phyloP scores from a whole-genome alignment of 768 basidiomycete genomes.

The Sarcomyxa edulis region DNA sequence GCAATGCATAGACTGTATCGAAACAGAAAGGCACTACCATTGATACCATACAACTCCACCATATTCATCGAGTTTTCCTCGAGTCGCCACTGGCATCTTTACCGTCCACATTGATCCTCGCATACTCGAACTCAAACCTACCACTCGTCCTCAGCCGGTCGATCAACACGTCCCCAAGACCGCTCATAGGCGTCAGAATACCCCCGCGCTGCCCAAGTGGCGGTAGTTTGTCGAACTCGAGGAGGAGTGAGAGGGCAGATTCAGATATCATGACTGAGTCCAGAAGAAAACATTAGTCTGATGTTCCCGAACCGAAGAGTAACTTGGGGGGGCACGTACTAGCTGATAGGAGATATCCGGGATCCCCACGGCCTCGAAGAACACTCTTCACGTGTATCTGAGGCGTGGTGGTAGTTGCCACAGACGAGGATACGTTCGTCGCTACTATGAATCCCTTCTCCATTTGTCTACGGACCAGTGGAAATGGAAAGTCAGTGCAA shows the following conservation, averaged over 20 bases:
- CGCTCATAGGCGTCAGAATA: slow-evolving; percentile 77
- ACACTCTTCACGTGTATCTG: slow-evolving; percentile 51
- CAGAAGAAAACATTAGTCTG: slow-evolving; percentile 8
- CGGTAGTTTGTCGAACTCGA: slow-evolving; percentile 52
- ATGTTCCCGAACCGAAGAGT: slow-evolving; percentile 5
- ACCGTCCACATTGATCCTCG: too few species aligned
- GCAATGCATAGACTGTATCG: too few species aligned
- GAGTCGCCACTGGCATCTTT: too few species aligned
- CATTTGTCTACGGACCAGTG: slow-evolving; percentile 35
- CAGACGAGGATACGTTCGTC: slow-evolving; percentile 68
- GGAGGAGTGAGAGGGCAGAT: slow-evolving; percentile 65
- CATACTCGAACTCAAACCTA: slow-evolving; percentile 51
- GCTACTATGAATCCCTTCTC: slow-evolving; percentile 55
- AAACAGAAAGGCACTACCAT: too few species aligned
- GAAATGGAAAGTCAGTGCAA: background rate
- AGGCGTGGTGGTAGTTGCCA: slow-evolving; percentile 30
- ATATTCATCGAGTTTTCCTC: too few species aligned
- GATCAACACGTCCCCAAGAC: slow-evolving; percentile 73
- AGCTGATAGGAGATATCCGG: slow-evolving; percentile 62
- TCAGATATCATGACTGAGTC: slow-evolving; percentile 71
- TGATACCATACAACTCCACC: too few species aligned
- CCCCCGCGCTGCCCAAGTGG: slow-evolving; percentile 61
- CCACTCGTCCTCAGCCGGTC: slow-evolving; percentile 58
- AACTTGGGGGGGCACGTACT: slow-evolving; percentile 26
- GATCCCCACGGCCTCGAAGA: slow-evolving; percentile 68